Evolutionary conservation across 805 yeast species (phyloP).

Genomic region (Trichomonascus vanleenenianus): DNA sequence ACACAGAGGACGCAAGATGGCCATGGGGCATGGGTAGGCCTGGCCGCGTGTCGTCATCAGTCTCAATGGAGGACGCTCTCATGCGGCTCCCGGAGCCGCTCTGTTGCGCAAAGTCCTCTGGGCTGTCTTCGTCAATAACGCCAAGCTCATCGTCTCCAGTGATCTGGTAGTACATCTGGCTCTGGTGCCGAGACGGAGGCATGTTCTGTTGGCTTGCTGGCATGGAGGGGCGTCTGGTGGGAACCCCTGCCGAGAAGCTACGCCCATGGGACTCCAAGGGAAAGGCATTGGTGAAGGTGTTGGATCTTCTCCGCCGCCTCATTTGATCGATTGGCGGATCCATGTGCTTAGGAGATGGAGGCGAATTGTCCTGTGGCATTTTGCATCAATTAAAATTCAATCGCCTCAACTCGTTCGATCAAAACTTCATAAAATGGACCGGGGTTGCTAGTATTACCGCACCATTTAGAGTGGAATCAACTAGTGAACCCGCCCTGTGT

Average conservation of each 20-base stretch:
- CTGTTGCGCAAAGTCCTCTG: neutral
- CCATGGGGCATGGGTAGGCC: neutral
- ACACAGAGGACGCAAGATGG: no score
- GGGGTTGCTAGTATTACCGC: no score
- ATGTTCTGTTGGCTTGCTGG: no score
- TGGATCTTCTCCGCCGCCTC: constrained; percentile 11
- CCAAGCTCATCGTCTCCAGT: constrained; percentile 9
- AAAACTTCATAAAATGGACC: no score
- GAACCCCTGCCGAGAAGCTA: no score
- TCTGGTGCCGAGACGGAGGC: no score
- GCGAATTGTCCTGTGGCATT: no score
- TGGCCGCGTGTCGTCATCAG: constrained; percentile 1
- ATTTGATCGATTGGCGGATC: neutral
- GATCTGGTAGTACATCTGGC: constrained; percentile 11
- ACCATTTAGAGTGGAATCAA: no score
- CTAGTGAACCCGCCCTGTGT: no score
- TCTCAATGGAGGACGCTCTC: constrained; percentile 8
- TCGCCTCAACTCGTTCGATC: no score
- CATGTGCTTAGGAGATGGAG: neutral
- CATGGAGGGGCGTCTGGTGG: no score
- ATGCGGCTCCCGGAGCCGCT: neutral
- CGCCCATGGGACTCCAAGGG: constrained; percentile 14
- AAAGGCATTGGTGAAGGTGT: constrained; percentile 15
- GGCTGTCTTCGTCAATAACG: constrained; percentile 7
- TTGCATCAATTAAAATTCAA: no score